Base-by-base conservation (phyloP, 768 basidiomycete species). In the Lactarius akahatsu region DNA sequence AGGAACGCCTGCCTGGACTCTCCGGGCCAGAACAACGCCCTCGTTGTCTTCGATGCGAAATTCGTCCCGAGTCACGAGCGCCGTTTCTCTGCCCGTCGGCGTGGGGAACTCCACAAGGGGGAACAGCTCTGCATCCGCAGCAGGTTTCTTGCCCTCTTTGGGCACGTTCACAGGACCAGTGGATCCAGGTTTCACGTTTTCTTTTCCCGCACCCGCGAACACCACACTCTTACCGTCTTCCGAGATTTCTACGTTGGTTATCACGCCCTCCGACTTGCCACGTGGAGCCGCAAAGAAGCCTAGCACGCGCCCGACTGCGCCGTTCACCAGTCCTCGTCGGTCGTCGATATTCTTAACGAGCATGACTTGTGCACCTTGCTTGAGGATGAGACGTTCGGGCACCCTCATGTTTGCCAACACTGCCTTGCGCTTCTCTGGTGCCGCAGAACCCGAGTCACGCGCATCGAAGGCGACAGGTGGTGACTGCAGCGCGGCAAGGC, bases 321-420 rank as follows among this genome's bases (percentile, higher is more conserved):
- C 89, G 71, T 91, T 91, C 58, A 89, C 89, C n/a, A 90, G 81
- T 41, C 76, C 76, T 45, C 71, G 69, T 40, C 59, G 68, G 61
- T 79, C 86, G 55, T 85, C 82, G 55, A 85, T 77, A 70, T 91
- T 91, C 78, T 89, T 89, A 74, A 90, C 81, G 34, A 90, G 78
- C 87, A 88, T 89, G 10, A 84, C 82, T 70, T 90, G 89, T 11
- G 86, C 83, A 43, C 83, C 82, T 23, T 80, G 71, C 72, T 89
- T 89, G 61, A 92, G 80, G 3, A 78, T 76, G 11, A 92, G 79
- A 3, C 72, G 73, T 52, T 76, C 77, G 38, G 85, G 83, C 0
- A 88, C 88, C 73, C 91, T 83, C 73, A 91, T 81, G 71, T 83
- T 86, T 28, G 80, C 77, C 23, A 91, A 78, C 15, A 88, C 76